These are phyloP conservation scores for Phytopythium mirpurense DNA, from an alignment of 352 stramenopile species.

Conservation along the genomic window DNA sequence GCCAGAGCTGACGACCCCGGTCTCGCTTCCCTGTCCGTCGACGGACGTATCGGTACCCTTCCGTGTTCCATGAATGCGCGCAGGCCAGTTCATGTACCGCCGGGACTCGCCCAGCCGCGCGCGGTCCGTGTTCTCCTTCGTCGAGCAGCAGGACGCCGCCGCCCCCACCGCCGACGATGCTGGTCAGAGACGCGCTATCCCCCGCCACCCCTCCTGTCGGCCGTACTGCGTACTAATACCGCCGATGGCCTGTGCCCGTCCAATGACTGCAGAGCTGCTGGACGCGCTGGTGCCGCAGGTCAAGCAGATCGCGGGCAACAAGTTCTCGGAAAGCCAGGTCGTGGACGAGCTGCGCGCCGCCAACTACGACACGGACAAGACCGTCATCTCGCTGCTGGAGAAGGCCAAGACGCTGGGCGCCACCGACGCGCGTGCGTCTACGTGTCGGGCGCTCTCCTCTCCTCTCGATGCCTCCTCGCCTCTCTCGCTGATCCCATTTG, in stretches of 20 bases:
- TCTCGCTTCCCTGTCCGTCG: too few species aligned
- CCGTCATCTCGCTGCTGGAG: constrained; percentile 68
- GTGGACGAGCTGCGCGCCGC: constrained; percentile 52
- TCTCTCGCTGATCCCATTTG: too few species aligned
- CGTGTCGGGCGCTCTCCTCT: not conserved
- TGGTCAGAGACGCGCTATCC: constrained; percentile 12
- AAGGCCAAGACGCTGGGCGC: constrained; percentile 48
- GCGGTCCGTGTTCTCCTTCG: constrained; percentile 78
- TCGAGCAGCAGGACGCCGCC: constrained; percentile 35
- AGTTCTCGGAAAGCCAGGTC: constrained; percentile 57
- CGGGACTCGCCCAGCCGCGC: constrained; percentile 73
- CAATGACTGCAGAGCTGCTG: constrained; percentile 60
- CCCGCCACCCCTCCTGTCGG: too few species aligned
- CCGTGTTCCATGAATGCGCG: too few species aligned
- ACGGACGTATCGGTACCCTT: too few species aligned
- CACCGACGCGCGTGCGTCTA: constrained; percentile 6
- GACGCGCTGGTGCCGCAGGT: constrained; percentile 54
- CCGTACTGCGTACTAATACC: too few species aligned
- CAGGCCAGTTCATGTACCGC: constrained; percentile 81
- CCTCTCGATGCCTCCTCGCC: not conserved
- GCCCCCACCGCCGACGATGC: constrained; percentile 25
- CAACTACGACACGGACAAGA: constrained; percentile 81
- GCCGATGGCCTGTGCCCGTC: too few species aligned
- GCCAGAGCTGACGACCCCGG: not conserved
- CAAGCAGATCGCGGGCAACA: constrained; percentile 36